A percentile compares a stretch with the other conserved stretches of the same genome.
phyloP scores from a whole-genome alignment of 1,284 basidiomycete species.

The Pseudozyma sp. region DNA sequence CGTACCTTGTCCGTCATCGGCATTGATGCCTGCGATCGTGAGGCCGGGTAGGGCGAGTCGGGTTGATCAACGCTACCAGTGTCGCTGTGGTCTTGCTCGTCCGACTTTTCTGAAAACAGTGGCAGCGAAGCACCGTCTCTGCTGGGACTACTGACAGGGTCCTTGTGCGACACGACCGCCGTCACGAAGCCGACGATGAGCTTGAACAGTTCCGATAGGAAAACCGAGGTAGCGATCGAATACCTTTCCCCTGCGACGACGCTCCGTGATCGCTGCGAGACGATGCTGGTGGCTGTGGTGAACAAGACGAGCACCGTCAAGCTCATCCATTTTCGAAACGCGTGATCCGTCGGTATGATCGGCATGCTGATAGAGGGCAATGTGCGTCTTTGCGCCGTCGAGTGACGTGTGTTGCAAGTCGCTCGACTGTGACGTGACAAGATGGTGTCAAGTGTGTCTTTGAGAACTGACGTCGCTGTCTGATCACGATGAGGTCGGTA shows the following conservation, averaged over 20 bases:
- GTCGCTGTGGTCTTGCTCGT: conserved; percentile 1
- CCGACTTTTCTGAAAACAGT: conserved; percentile 27
- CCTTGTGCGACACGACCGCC: background rate
- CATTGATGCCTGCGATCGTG: background rate
- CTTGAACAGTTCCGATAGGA: conserved; percentile 42
- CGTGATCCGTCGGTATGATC: background rate
- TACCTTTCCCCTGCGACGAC: conserved; percentile 7
- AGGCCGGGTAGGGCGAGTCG: background rate
- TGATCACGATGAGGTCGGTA: no score
- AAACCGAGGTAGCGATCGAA: conserved; percentile 33
- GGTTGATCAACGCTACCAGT: background rate
- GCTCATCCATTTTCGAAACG: conserved; percentile 28
- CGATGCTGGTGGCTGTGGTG: conserved; percentile 40
- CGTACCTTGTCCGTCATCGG: background rate
- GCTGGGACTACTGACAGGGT: background rate
- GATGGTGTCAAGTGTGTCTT: no score
- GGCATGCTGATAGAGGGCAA: background rate
- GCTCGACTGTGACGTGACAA: background rate
- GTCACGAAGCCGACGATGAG: conserved; percentile 22
- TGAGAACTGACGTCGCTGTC: no score
- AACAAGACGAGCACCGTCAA: conserved; percentile 30
- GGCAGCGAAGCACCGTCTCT: conserved; percentile 14
- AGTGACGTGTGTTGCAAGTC: background rate
- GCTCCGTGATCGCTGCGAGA: conserved; percentile 32
- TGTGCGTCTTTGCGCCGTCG: background rate